Conservation (phyloP, 495 filamentous ascomycete species). For the Penicillium lividum region DNA sequence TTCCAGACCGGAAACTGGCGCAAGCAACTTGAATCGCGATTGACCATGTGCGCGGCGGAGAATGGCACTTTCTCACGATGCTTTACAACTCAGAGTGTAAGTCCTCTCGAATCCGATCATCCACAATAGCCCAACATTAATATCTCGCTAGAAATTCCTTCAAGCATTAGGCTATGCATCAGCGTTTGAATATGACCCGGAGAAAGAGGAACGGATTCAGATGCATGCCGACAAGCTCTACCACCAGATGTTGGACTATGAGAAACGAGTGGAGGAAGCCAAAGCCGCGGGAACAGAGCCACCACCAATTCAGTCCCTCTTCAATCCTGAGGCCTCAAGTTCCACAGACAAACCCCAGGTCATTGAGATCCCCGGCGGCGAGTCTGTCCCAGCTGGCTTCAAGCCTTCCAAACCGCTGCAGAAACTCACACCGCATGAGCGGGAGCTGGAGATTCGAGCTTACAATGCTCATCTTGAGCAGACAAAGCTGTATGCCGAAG, state of each 20-base stretch:
- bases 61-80: slow-evolving; percentile 73
- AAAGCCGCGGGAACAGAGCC: slow-evolving; percentile 57
- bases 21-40: slow-evolving; percentile 46
- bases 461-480: slow-evolving; percentile 61
- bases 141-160: slow-evolving; percentile 68
- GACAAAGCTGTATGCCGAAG: slow-evolving; percentile 52
- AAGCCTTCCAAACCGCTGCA: slow-evolving; percentile 56
- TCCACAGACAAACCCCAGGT: slow-evolving; percentile 1
- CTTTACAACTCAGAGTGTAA: slow-evolving; percentile 76
- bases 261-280: slow-evolving; percentile 65
- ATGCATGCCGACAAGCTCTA: slow-evolving; percentile 92
- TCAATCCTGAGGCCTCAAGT: slow-evolving; percentile 35
- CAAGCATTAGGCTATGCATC: slow-evolving; percentile 89
- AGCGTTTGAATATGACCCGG: slow-evolving; percentile 57
- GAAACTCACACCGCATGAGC: slow-evolving; percentile 60
- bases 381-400: slow-evolving; percentile 36
- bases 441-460: slow-evolving; percentile 65
- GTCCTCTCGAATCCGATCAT: slow-evolving; percentile 24
- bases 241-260: slow-evolving; percentile 79
- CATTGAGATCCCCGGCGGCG: slow-evolving; percentile 40
- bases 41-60: slow-evolving; percentile 75
- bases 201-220: slow-evolving; percentile 86
- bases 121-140: slow-evolving; percentile 6
- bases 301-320: slow-evolving; percentile 41
- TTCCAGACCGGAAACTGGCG: slow-evolving; percentile 63